Evolutionary conservation across 1,284 basidiomycete species (phyloP).

Genomic region (Marasmius fiardii): DNA sequence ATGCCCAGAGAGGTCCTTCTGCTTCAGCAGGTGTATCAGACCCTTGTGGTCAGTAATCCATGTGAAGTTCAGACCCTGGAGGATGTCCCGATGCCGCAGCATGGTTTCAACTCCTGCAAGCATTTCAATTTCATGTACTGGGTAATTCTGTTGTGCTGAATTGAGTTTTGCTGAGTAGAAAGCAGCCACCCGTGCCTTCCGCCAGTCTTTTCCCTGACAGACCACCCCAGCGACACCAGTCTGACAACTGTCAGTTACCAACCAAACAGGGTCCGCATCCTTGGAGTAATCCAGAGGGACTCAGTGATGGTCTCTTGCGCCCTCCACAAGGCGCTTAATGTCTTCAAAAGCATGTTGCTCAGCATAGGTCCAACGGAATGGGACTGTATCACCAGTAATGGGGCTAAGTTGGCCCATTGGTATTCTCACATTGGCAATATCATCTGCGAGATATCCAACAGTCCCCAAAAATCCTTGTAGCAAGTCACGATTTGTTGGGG

Average conservation of each 20-base stretch:
- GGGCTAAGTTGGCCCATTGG: constrained; percentile 12
- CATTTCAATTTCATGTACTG: constrained; percentile 23
- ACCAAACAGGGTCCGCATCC: constrained; percentile 15
- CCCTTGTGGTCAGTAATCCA: constrained; percentile 6
- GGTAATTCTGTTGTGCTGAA: constrained; percentile 8
- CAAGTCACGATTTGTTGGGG: constrained; percentile 5
- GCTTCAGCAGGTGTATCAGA: constrained; percentile 3
- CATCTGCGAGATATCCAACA: constrained; percentile 12
- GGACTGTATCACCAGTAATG: constrained; percentile 12
- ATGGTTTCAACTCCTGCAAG: constrained; percentile 24
- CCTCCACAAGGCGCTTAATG: constrained; percentile 24
- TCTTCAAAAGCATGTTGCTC: constrained; percentile 21
- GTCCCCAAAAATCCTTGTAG: constrained; percentile 12
- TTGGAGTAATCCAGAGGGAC: constrained; percentile 23
- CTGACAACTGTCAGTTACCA: constrained; percentile 23
- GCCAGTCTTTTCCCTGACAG: constrained; percentile 18
- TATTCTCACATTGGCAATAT: constrained; percentile 5
- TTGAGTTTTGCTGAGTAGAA: constrained; percentile 29
- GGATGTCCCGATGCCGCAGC: constrained; percentile 18
- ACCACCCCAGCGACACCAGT: constrained; percentile 23
- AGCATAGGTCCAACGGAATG: constrained; percentile 10
- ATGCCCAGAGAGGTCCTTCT: constrained; percentile 14
- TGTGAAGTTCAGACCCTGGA: background rate
- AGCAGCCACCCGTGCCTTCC: constrained; percentile 12
- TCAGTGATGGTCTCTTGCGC: constrained; percentile 5